These are phyloP conservation scores for Sphagnum magellanicum DNA, from an alignment of 228 moss, liverwort and hornwort species.

Conservation along the genomic window DNA sequence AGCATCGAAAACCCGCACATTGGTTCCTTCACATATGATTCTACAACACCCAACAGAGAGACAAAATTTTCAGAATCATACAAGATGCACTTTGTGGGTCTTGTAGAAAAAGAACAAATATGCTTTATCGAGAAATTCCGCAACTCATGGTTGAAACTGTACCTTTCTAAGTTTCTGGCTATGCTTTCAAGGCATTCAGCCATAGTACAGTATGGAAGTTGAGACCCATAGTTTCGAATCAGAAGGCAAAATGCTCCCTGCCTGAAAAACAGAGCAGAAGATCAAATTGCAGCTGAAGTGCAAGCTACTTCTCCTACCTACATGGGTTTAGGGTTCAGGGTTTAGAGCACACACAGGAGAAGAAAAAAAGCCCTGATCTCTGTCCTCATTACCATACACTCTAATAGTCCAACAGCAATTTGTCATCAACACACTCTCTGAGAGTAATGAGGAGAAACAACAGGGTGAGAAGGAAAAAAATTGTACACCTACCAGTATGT, in stretches of 20 bases:
- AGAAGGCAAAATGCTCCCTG: constrained; percentile 81
- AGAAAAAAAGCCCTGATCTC: no score
- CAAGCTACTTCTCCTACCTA: no score
- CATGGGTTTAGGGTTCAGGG: no score
- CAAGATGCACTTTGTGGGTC: no score
- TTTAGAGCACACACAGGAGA: no score
- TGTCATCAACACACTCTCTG: no score
- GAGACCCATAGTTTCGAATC: constrained; percentile 62
- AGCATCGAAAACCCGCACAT: constrained; percentile 63
- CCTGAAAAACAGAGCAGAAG: constrained; percentile 28
- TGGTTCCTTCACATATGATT: constrained; percentile 71
- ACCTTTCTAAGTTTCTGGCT: constrained; percentile 72
- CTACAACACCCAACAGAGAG: constrained; percentile 16
- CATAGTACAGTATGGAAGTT: constrained; percentile 33
- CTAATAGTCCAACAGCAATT: no score
- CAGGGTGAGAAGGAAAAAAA: background rate
- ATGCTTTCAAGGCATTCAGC: constrained; percentile 75
- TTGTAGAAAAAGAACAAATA: no score
- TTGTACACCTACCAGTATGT: constrained; percentile 57
- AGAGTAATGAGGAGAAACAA: no score
- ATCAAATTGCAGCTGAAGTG: background rate
- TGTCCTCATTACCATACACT: no score
- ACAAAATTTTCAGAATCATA: no score
- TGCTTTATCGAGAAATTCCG: no score
- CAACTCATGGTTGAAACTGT: constrained; percentile 2